These are phyloP conservation scores for Tolypocladium inflatum DNA, from an alignment of 2,329 filamentous ascomycete species.

Conservation along the genomic window DNA sequence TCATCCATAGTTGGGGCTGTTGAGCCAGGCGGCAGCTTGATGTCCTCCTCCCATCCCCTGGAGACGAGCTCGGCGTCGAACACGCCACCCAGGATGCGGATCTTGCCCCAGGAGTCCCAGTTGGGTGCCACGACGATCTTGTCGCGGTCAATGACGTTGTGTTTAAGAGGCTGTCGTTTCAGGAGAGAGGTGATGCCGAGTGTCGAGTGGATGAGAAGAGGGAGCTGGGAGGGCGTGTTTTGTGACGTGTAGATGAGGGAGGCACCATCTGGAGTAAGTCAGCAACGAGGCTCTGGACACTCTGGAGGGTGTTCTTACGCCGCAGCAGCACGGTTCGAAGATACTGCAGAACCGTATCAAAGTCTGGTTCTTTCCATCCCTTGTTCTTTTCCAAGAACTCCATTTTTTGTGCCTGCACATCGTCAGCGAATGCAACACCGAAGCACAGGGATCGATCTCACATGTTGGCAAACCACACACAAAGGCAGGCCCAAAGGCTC, in stretches of 20 bases:
- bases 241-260: constrained; percentile 80
- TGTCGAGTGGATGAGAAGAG: constrained; percentile 73
- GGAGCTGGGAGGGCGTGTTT: constrained; percentile 66
- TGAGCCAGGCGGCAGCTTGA: constrained; percentile 44
- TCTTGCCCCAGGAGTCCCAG: constrained; percentile 99
- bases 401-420: constrained; percentile 67
- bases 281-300: constrained; percentile 6
- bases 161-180: constrained; percentile 69
- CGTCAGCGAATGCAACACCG: constrained; percentile 10
- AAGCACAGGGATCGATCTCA: constrained; percentile 30
- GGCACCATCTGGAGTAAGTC: constrained; percentile 53
- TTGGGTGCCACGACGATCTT: constrained; percentile 92
- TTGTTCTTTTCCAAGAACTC: constrained; percentile 82
- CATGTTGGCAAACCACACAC: constrained; percentile 93
- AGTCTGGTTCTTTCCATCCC: constrained; percentile 91
- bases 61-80: constrained; percentile 88
- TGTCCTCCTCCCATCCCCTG: constrained; percentile 76
- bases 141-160: constrained; percentile 87
- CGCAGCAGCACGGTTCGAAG: constrained; percentile 82
- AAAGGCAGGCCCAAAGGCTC: constrained; percentile 79
- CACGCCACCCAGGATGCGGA: constrained; percentile 79
- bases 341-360: constrained; percentile 91
- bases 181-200: constrained; percentile 78
- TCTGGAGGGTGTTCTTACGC: constrained; percentile 42
- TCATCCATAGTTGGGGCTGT: constrained; percentile 14